Percentiles rank a stretch among this genome's conserved stretches.
Conservation (phyloP, 768 basidiomycete species). For the Suillus subaureus region DNA sequence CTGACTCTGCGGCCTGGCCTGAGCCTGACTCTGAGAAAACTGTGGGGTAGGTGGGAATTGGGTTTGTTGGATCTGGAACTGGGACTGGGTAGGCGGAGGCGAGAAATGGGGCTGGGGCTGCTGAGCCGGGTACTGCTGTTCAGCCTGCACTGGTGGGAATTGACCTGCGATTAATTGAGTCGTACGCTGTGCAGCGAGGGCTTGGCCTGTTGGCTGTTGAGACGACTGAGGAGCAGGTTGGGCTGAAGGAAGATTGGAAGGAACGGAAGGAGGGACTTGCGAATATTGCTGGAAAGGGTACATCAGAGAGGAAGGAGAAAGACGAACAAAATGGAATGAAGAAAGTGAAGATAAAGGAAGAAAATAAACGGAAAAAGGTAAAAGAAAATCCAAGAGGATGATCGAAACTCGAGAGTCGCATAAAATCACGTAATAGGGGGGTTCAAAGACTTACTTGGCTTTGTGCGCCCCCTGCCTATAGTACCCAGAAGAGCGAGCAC, state of each 20-base stretch:
- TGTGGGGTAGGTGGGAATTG: constrained; percentile 13
- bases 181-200: constrained; percentile 20
- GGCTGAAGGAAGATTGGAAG: background rate
- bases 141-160: background rate
- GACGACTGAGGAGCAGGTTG: constrained; percentile 10
- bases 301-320: constrained; percentile 17
- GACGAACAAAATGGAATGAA: background rate
- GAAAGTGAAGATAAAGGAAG: background rate
- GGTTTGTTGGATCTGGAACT: constrained; percentile 13
- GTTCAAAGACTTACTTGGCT: background rate
- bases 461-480: background rate
- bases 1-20: constrained; percentile 8
- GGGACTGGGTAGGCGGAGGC: background rate
- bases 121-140: background rate
- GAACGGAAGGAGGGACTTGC: constrained; percentile 18
- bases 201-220: constrained; percentile 6
- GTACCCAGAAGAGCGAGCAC: background rate
- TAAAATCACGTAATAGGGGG: background rate
- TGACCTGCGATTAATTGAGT: constrained; percentile 13
- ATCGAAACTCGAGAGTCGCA: background rate
- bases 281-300: constrained; percentile 33
- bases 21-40: constrained; percentile 31
- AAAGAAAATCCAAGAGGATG: background rate
- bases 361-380: background rate
- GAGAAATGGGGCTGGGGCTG: background rate